These are phyloP conservation scores for Phytophthora colocasiae DNA, from an alignment of 352 stramenopile species.

Conservation along the genomic window DNA sequence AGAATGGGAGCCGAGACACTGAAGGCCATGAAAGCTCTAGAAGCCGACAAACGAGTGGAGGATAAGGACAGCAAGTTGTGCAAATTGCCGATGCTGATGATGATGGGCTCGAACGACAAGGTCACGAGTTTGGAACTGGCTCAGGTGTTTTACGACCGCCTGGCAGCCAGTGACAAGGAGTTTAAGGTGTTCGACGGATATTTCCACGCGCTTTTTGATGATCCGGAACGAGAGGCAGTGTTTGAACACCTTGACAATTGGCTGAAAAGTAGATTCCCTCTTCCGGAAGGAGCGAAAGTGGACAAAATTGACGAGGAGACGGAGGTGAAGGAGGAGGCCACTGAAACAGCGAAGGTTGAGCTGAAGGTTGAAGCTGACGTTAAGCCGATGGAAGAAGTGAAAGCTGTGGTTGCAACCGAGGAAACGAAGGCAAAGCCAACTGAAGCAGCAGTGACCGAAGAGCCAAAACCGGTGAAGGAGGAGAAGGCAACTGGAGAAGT, in stretches of 20 bases:
- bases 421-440: background rate
- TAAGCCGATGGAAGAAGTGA: conserved; percentile 6
- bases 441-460: background rate
- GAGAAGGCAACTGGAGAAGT: background rate
- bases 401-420: background rate
- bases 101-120: conserved; percentile 65
- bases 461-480: background rate
- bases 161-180: conserved; percentile 59
- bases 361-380: conserved; percentile 1
- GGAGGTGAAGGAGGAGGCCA: conserved; percentile 2
- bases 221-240: conserved; percentile 59
- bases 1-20: conserved; percentile 56
- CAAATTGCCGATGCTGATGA: conserved; percentile 41
- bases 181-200: conserved; percentile 64
- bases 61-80: conserved; percentile 39
- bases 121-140: conserved; percentile 58
- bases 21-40: conserved; percentile 45
- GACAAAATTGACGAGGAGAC: conserved; percentile 18
- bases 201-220: conserved; percentile 74
- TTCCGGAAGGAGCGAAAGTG: conserved; percentile 8
- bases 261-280: conserved; percentile 52
- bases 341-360: background rate
- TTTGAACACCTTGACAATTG: conserved; percentile 50
- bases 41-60: conserved; percentile 41
- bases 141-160: conserved; percentile 51